A percentile compares a stretch with the other conserved stretches of the same genome.
Conservation (phyloP, 495 filamentous ascomycete genomes). For the Aspergillus nidulans region DNA sequence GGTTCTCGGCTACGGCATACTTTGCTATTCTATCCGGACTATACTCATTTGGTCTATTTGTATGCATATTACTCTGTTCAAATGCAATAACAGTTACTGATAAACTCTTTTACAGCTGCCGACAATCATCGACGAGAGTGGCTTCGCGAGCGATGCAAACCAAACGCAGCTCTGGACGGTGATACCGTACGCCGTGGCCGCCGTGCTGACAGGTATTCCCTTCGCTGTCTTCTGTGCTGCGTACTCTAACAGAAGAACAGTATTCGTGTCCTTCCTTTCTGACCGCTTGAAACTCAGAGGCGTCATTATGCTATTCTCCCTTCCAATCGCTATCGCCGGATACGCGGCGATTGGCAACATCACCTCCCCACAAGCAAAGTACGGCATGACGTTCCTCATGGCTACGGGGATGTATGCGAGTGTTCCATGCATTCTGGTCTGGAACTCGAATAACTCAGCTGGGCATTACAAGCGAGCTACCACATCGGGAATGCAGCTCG, state of each 20-base stretch:
- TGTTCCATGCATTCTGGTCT: conserved; percentile 49
- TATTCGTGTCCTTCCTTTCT: conserved; percentile 41
- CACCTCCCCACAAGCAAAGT: conserved; percentile 38
- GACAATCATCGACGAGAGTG: conserved; percentile 67
- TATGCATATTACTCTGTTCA: conserved; percentile 12
- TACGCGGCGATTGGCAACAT: conserved; percentile 47
- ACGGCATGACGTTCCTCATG: conserved; percentile 54
- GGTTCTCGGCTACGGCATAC: conserved; percentile 41
- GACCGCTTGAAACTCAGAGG: conserved; percentile 42
- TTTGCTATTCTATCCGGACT: conserved; percentile 41
- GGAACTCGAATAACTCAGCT: conserved; percentile 55
- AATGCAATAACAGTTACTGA: not conserved
- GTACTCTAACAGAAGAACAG: conserved; percentile 11
- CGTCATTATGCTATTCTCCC: conserved; percentile 44
- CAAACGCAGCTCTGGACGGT: conserved; percentile 78
- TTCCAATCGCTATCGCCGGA: conserved; percentile 46
- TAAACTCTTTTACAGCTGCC: conserved; percentile 46
- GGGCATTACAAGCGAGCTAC: conserved; percentile 62
- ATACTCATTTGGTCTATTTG: conserved; percentile 44
- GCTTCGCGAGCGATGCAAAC: conserved; percentile 58
- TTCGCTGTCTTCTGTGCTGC: conserved; percentile 44
- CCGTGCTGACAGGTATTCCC: conserved; percentile 65
- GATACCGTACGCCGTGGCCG: conserved; percentile 79
- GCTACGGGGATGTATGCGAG: conserved; percentile 47
- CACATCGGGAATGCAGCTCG: conserved; percentile 49